Evolutionary conservation across 2,329 filamentous ascomycete species (phyloP).

Genomic region (Taxawa tesnikishii): DNA sequence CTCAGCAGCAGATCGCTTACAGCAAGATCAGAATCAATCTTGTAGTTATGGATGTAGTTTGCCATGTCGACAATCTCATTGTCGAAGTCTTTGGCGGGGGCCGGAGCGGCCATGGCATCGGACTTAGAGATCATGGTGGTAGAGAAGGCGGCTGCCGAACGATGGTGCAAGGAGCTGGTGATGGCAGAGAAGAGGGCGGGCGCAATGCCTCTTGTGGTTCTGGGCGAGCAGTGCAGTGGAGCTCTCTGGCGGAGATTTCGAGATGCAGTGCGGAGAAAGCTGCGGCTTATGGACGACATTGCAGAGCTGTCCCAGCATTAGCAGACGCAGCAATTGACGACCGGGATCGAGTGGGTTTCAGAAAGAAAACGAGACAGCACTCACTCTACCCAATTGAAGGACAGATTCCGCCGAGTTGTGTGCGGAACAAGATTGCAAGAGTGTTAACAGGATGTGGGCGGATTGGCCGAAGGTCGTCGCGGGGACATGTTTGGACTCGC

Average conservation of each 20-base stretch:
- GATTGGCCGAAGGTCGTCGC: too few species aligned
- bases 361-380: too few species aligned
- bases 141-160: slow-evolving; percentile 16
- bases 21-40: slow-evolving; percentile 82
- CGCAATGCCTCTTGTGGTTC: slow-evolving; percentile 7
- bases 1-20: slow-evolving; percentile 46
- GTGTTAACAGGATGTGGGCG: too few species aligned
- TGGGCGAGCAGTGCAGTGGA: slow-evolving; percentile 15
- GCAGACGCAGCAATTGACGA: too few species aligned
- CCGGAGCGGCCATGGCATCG: slow-evolving; percentile 17
- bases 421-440: too few species aligned
- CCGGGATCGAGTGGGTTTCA: too few species aligned
- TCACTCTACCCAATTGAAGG: too few species aligned
- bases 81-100: slow-evolving; percentile 48
- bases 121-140: slow-evolving; percentile 18
- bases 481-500: too few species aligned
- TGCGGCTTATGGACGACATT: slow-evolving; percentile 26
- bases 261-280: slow-evolving; percentile 17
- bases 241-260: slow-evolving; percentile 17
- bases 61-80: slow-evolving; percentile 93
- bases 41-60: slow-evolving; percentile 83
- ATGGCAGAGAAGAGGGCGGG: slow-evolving; percentile 4
- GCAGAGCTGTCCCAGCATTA: too few species aligned
- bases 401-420: too few species aligned
- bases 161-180: slow-evolving; percentile 2